Base-by-base conservation (phyloP, 345 rosid genomes). In the Eucalyptus pauciflora region DNA sequence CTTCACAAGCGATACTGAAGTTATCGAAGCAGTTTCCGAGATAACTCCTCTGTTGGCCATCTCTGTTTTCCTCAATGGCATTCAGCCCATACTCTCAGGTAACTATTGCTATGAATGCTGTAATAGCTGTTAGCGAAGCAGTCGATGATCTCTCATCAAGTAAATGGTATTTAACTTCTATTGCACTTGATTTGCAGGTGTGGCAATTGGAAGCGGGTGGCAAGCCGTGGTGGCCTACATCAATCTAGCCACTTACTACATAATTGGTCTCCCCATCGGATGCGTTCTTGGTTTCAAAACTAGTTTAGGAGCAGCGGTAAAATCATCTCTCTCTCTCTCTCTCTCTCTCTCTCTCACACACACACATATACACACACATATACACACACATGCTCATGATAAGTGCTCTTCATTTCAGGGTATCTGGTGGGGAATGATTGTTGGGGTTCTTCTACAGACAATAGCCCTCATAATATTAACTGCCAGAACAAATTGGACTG, bases 151-250 rank as follows among this genome's bases (percentile, higher is more conserved):
- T 37, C 29, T 31, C 87, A 8, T 51, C 20, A 33, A n/a, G 87
- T 11, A 20, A 49, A 52, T 50, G 46, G 31, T 50, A 22, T 29
- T 31, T 41, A 51, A 24, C 56, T 12, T 16, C 87, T 50, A 51
- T 86, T 51, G 56, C 62, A 37, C 85, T 76, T 76, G 85, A 76
- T 37, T 76, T 41, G 85, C 48, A 94, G 99, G 99, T n/a, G 99
- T 98, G 89, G 99, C 99, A 25, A 96, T 98, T 89, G 99, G 99
- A 29, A 95, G 99, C 87, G 98, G 99, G 27, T 96, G 99, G 99
- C 98, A 98, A 94, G 95, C 95, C 49, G 91, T 95, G 45, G 99
- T 98, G 89, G 99, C 99, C 43, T 98, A 95, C 89, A 94, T 98
- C 45, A 98, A 96, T 89, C 88, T 98, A 51, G 91, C 95, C 16